phyloP scores from a whole-genome alignment of 345 rosid genomes.

The Eucalyptus grandis region DNA sequence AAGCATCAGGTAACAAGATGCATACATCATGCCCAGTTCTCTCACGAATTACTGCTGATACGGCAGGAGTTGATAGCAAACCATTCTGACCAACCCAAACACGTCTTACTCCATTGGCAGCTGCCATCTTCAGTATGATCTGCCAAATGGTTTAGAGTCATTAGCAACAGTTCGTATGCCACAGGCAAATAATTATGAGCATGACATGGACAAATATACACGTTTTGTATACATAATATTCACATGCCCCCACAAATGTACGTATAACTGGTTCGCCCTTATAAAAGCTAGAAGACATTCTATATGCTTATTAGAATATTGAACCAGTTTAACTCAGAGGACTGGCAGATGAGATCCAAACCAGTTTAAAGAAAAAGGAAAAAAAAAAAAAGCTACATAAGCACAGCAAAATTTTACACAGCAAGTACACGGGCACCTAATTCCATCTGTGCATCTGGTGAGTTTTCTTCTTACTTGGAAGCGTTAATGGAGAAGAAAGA shows the following conservation, averaged over 20 bases:
- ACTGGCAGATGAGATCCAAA: not conserved
- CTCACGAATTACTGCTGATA: slow-evolving; percentile 92
- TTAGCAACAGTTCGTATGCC: not conserved
- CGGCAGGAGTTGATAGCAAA: slow-evolving; percentile 97
- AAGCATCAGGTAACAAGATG: not conserved
- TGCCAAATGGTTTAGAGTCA: not conserved
- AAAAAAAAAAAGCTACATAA: not conserved
- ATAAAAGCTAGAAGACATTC: not conserved
- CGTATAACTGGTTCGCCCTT: not conserved
- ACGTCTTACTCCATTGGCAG: slow-evolving; percentile 90
- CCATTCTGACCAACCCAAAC: slow-evolving; percentile 95
- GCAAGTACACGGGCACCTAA: not conserved
- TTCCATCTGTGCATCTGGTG: not conserved
- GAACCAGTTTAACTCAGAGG: not conserved
- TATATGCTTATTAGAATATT: not conserved
- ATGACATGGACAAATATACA: not conserved
- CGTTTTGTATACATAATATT: not conserved
- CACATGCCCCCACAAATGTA: not conserved
- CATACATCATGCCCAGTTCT: slow-evolving; percentile 86
- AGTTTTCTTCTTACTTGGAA: not conserved
- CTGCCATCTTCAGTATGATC: slow-evolving; percentile 88
- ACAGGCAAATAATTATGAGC: not conserved
- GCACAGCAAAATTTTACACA: not conserved
- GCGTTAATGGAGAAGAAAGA: not conserved
- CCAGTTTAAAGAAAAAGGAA: not conserved